Conservation (phyloP, 2,329 filamentous ascomycete species). For the Microdochium nivale region DNA sequence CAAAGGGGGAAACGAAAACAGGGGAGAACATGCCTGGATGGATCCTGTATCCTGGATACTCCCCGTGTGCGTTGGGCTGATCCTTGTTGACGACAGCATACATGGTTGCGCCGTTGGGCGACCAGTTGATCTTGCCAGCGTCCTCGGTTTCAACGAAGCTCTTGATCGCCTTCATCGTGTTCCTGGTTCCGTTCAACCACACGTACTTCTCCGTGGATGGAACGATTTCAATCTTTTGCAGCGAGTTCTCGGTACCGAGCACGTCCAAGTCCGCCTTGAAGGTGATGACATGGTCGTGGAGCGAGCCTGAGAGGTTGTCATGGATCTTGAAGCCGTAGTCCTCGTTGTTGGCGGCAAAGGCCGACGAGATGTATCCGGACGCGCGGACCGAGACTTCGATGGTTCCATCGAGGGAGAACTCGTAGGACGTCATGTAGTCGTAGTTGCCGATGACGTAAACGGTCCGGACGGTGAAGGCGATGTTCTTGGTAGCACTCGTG, state of each 20-base stretch:
- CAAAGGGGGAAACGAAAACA: not conserved
- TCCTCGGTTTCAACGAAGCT: slow-evolving; percentile 32
- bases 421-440: slow-evolving; percentile 29
- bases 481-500: slow-evolving; percentile 13
- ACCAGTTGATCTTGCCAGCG: slow-evolving; percentile 36
- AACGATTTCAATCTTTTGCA: slow-evolving; percentile 25
- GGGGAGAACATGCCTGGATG: slow-evolving; percentile 17
- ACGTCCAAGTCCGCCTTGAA: slow-evolving; percentile 48
- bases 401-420: slow-evolving; percentile 29
- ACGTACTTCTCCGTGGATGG: slow-evolving; percentile 27
- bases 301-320: slow-evolving; percentile 35
- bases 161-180: slow-evolving; percentile 42
- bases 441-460: slow-evolving; percentile 32
- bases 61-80: slow-evolving; percentile 37
- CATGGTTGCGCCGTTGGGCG: slow-evolving; percentile 33
- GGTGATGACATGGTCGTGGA: slow-evolving; percentile 48
- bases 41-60: slow-evolving; percentile 42
- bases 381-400: slow-evolving; percentile 32
- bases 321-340: slow-evolving; percentile 43
- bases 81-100: slow-evolving; percentile 44
- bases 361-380: slow-evolving; percentile 44
- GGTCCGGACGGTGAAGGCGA: slow-evolving; percentile 24
- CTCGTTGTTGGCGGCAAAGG: slow-evolving; percentile 33
- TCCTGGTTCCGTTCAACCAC: slow-evolving; percentile 39
- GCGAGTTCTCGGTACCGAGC: slow-evolving; percentile 34